Conservation (phyloP, 2,329 filamentous ascomycete species). For the Neospermospora avenae region DNA sequence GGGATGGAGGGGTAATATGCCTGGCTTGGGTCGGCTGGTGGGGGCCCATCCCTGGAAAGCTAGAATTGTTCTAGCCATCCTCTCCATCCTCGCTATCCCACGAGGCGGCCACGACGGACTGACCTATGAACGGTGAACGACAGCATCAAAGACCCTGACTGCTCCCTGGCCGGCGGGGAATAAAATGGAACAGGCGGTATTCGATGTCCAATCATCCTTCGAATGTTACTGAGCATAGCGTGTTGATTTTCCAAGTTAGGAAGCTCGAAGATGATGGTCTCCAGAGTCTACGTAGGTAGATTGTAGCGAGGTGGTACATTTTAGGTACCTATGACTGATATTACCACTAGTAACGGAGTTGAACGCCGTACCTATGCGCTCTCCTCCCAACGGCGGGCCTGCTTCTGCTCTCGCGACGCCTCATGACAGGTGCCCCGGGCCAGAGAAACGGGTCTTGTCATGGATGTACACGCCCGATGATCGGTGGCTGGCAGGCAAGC, state of each 20-base stretch:
- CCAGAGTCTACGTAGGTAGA: neutral
- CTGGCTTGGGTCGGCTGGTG: constrained; percentile 9
- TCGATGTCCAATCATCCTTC: neutral
- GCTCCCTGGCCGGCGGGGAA: neutral
- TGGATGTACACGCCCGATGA: constrained; percentile 27
- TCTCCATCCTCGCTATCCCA: constrained; percentile 1
- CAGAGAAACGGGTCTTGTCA: constrained; percentile 11
- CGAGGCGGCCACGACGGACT: neutral
- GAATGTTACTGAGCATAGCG: neutral
- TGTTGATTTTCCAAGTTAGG: constrained; percentile 2
- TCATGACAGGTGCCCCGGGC: constrained; percentile 10
- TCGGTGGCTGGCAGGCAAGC: constrained; percentile 27
- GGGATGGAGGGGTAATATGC: constrained; percentile 12
- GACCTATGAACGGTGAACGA: neutral
- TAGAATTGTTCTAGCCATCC: neutral
- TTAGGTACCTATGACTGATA: neutral
- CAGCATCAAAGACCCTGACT: neutral
- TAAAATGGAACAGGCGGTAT: neutral
- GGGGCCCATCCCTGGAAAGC: neutral
- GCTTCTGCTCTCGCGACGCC: neutral
- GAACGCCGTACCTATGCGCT: constrained; percentile 2
- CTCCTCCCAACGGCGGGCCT: neutral
- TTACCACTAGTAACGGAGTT: constrained; percentile 2
- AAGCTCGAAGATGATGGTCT: constrained; percentile 3
- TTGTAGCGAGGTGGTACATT: neutral